These are phyloP conservation scores for Daldinia caldariorum DNA, from an alignment of 495 filamentous ascomycete genomes.

Conservation along the genomic window DNA sequence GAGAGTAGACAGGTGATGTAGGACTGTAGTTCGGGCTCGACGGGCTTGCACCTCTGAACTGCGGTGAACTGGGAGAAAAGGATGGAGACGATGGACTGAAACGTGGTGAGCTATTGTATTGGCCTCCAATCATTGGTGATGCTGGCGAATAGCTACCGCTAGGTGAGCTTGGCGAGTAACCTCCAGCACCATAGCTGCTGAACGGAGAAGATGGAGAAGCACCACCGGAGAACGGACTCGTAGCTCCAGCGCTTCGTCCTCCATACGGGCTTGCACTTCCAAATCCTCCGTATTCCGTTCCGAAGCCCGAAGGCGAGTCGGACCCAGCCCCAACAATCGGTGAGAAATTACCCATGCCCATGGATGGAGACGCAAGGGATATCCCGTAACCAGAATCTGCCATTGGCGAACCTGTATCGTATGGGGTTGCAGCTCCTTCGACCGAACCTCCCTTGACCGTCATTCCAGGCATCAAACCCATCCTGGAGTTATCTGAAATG, in stretches of 20 bases:
- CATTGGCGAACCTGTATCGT: constrained; percentile 90
- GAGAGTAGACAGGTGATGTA: constrained; percentile 84
- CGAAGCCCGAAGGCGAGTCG: constrained; percentile 79
- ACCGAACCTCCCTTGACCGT: constrained; percentile 74
- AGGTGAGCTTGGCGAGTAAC: constrained; percentile 72
- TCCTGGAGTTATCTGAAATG: constrained; percentile 85
- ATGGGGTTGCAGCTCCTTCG: constrained; percentile 92
- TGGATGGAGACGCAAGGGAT: constrained; percentile 69
- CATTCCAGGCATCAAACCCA: constrained; percentile 79
- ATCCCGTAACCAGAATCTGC: constrained; percentile 69
- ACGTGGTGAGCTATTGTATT: constrained; percentile 73
- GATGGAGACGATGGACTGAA: constrained; percentile 81
- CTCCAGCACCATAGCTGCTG: constrained; percentile 68
- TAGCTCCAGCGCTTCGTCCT: constrained; percentile 75
- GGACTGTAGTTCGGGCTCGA: constrained; percentile 79
- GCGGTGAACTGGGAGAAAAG: constrained; percentile 84
- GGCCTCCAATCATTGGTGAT: constrained; percentile 72
- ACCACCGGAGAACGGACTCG: constrained; percentile 76
- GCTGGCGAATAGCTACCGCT: constrained; percentile 79
- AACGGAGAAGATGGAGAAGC: constrained; percentile 78
- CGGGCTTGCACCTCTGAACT: constrained; percentile 64
- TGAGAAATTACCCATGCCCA: constrained; percentile 89
- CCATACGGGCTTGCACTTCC: constrained; percentile 75
- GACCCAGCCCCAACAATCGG: constrained; percentile 82
- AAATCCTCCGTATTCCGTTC: constrained; percentile 61